phyloP scores from a whole-genome alignment of 257 asterid species.

The Ilex asprella region DNA sequence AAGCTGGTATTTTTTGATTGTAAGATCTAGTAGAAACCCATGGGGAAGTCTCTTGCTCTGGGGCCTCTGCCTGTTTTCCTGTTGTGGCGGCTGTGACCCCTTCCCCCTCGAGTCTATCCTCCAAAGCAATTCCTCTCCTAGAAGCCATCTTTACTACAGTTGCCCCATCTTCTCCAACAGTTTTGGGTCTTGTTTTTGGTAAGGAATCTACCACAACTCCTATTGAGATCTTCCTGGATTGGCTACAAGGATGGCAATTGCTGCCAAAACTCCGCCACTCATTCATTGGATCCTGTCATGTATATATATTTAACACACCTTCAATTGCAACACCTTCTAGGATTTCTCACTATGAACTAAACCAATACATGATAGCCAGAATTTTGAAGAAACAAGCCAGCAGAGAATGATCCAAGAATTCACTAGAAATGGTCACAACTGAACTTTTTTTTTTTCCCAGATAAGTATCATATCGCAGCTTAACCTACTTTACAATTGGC shows the following conservation, averaged over 20 bases:
- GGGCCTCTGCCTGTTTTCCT: conserved; percentile 31
- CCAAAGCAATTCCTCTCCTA: conserved; percentile 25
- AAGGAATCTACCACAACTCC: conserved; percentile 59
- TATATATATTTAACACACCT: background rate
- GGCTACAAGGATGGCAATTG: conserved; percentile 45
- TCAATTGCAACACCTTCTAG: background rate
- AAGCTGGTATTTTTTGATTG: conserved; percentile 29
- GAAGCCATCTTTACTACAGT: conserved; percentile 25
- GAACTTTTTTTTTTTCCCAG: no score
- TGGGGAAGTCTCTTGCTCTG: conserved; percentile 42
- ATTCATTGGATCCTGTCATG: conserved; percentile 43
- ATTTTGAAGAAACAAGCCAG: background rate
- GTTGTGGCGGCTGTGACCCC: conserved; percentile 17
- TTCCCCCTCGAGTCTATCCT: conserved; percentile 21
- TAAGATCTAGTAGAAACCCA: conserved; percentile 54
- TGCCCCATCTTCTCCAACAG: conserved; percentile 22
- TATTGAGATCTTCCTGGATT: conserved; percentile 73
- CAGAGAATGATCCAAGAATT: background rate
- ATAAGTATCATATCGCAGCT: background rate
- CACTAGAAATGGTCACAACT: background rate
- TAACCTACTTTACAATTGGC: background rate
- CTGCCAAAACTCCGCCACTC: conserved; percentile 45
- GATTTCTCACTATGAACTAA: background rate
- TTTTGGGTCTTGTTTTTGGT: conserved; percentile 30
- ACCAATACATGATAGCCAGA: background rate